phyloP scores from a whole-genome alignment of 1,139 yeast genomes.

The Spencermartinsiella ligniputridi region DNA sequence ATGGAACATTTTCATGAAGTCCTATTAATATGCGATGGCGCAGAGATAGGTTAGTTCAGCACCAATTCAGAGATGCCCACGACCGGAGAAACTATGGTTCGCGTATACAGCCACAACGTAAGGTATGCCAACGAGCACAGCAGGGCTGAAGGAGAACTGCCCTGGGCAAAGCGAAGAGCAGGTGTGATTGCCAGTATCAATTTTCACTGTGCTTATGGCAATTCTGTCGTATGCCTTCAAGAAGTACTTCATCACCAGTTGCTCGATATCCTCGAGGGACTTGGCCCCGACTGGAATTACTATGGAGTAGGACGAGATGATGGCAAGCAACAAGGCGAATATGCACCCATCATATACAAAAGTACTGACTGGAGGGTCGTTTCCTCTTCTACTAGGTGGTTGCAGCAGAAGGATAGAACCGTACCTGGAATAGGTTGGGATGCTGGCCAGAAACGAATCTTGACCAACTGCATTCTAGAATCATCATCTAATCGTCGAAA shows the following conservation, averaged over 20 bases:
- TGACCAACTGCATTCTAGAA: slow-evolving; percentile 2
- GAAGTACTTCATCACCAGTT: slow-evolving; percentile 5
- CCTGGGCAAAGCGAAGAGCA: slow-evolving; percentile 3
- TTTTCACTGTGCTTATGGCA: slow-evolving; percentile 3
- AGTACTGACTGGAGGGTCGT: slow-evolving; percentile 37
- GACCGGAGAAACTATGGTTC: too few species aligned
- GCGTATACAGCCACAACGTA: slow-evolving; percentile 5
- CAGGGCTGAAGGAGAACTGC: slow-evolving; percentile 1
- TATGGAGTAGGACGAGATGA: slow-evolving; percentile 48
- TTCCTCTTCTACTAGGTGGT: slow-evolving; percentile 27
- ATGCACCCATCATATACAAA: slow-evolving; percentile 42
- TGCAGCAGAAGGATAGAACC: slow-evolving; percentile 32
- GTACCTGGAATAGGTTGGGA: slow-evolving; percentile 19
- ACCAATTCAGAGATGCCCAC: too few species aligned
- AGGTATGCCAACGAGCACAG: slow-evolving; percentile 6
- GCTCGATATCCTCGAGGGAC: slow-evolving; percentile 3
- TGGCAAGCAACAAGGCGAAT: slow-evolving; percentile 43
- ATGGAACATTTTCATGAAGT: too few species aligned
- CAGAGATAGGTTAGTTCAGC: neutral
- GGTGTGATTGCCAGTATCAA: slow-evolving; percentile 4
- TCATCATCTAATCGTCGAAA: slow-evolving; percentile 24
- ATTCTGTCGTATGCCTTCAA: slow-evolving; percentile 5
- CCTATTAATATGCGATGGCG: neutral
- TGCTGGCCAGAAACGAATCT: slow-evolving; percentile 6
- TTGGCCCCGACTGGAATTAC: slow-evolving; percentile 36